A percentile compares a stretch with the other conserved stretches of the same genome.
Conservation (phyloP, 2,329 filamentous ascomycete genomes). For the Nemania diffusa region DNA sequence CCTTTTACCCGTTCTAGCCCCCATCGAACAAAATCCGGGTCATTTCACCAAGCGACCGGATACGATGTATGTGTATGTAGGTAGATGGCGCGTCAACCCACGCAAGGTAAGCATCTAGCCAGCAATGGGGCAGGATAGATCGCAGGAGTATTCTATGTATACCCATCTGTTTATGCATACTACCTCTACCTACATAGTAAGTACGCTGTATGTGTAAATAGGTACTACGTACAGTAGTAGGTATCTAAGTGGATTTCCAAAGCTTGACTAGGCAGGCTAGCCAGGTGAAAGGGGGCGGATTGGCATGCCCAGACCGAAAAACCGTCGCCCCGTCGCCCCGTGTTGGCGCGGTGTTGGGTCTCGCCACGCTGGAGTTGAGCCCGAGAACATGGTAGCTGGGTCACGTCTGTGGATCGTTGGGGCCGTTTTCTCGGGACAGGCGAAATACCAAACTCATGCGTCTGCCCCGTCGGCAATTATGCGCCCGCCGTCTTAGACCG, state of each 20-base stretch:
- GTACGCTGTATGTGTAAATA: too few relatives aligned
- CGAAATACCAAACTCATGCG: neutral
- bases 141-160: too few relatives aligned
- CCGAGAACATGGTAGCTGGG: conserved; percentile 29
- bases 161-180: too few relatives aligned
- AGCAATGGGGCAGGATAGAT: neutral
- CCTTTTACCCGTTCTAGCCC: neutral
- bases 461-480: conserved; percentile 12
- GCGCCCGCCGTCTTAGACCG: conserved; percentile 2
- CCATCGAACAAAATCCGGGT: neutral
- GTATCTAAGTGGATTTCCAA: neutral
- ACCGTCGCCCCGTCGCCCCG: too few relatives aligned
- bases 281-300: neutral
- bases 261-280: neutral
- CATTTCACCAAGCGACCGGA: neutral
- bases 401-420: conserved; percentile 23
- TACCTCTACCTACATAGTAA: too few relatives aligned
- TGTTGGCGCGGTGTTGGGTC: too few relatives aligned
- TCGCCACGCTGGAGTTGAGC: conserved; percentile 5
- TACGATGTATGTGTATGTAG: neutral
- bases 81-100: neutral
- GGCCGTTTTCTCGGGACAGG: conserved; percentile 21
- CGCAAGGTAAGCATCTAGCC: neutral
- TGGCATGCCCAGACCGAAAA: neutral
- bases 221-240: neutral